These are phyloP conservation scores for Bromus sterilis DNA, from an alignment of 176 grass and related monocot genomes.

Conservation along the genomic window DNA sequence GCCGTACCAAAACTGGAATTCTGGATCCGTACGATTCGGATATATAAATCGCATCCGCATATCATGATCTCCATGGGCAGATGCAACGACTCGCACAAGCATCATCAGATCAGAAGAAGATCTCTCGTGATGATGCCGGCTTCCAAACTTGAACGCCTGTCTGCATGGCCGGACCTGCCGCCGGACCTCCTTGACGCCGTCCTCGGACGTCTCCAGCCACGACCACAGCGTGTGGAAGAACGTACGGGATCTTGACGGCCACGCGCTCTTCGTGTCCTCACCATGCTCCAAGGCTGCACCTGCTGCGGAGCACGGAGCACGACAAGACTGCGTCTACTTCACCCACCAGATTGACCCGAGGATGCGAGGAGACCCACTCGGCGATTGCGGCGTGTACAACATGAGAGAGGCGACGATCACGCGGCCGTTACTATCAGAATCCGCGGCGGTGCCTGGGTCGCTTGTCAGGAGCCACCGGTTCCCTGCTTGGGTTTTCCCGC, in stretches of 20 bases:
- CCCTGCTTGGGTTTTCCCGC: background rate
- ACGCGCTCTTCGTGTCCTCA: background rate
- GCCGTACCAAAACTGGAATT: too few species aligned
- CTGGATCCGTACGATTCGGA: too few species aligned
- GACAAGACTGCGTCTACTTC: slow-evolving; percentile 20
- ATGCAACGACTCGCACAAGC: too few species aligned
- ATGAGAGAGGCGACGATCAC: background rate
- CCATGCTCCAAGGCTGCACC: background rate
- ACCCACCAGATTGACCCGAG: background rate
- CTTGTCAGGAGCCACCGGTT: background rate
- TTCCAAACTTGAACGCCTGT: background rate
- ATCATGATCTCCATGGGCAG: too few species aligned
- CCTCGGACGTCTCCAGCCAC: background rate
- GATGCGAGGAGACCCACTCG: background rate
- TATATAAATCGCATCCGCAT: too few species aligned
- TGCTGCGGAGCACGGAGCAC: background rate
- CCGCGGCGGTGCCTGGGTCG: background rate
- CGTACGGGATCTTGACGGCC: background rate
- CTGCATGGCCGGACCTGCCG: background rate
- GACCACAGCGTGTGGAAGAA: background rate
- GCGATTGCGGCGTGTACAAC: background rate
- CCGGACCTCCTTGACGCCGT: background rate
- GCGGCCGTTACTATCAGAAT: background rate
- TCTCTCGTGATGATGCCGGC: background rate
- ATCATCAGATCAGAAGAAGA: background rate